Base-by-base conservation (phyloP, 2,329 filamentous ascomycete species). In the Ascomycota sp. region DNA sequence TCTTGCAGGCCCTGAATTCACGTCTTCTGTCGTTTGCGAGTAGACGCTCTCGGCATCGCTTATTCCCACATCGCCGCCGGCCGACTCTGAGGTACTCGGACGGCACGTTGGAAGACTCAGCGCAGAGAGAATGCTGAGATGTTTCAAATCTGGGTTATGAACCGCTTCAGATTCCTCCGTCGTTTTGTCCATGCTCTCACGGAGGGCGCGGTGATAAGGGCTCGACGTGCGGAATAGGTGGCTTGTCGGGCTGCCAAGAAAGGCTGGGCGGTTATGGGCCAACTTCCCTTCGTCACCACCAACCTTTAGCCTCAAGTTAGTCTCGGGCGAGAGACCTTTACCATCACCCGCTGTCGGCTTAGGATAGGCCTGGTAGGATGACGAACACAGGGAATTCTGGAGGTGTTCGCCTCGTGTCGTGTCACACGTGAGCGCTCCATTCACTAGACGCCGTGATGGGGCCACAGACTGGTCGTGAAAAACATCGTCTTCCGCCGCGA, bases 171-270 rank as follows among this genome's bases (percentile, higher is more conserved):
- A 36, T 11, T 45, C 42, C 7, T 53, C n/a, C n/a, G n/a, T 40
- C 11, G 49, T 48, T 7, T 48, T 41, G 32, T 50, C 48, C 38
- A 65, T 65, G 2, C 47, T 59, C 29, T 57, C 53, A 27, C 53
- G 56, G 21, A 72, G 40, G 3, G 59, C 61, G 19, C 59, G 59
- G 3, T 66, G 59, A 37, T 63, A 74, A 1, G 66, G 65, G 31
- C 65, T 72, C 19, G 56, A 50, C 1, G 63, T 62, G 20, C 64
- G 55, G 35, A 69, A 67, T 1, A 68, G 45, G 34, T 65, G 59
- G 11, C 55, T 56, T 2, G 53, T 47, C 2, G 61, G 59, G 27
- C 63, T 69, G 1, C 56, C 61, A 37, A 65, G 65, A 37, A 66
- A 63, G 0, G 55, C 57, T 2, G 61, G 63, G 33, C 52, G 57